Base-by-base conservation (phyloP, 1,139 yeast genomes). In the Pichia sp. region DNA sequence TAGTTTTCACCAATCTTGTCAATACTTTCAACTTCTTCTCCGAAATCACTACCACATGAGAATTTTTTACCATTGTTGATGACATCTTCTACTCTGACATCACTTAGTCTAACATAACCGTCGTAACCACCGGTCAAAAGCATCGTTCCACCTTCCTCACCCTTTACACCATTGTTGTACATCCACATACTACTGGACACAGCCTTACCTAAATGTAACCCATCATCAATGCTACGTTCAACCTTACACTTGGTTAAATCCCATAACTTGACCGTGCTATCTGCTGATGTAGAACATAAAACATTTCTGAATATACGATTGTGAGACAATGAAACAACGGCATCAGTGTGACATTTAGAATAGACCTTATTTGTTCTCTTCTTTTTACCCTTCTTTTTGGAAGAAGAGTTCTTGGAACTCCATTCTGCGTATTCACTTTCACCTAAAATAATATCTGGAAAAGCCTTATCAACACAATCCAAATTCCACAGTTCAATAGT, bases 401-500 rank as follows among this genome's bases (percentile, higher is more conserved):
- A 64, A 42, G 56, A 56, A 29, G 48, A 50, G n/a, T 38, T 38
- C 38, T 39, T 50, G 6, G 49, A 27, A 26, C 40, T 46, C 41
- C 49, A 44, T 29, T 46, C 49, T 8, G 55, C 53, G 23, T 48
- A 41, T 41, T 55, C 60, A n/a, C 81, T 79, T 60, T 85, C 95
- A 42, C 98, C 98, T 50, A 92, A 72, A 49, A 94, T 87, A 56
- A 85, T 73, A 59, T 88, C 95, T 23, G 99, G 99, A 73, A 86
- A 92, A 29, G 95, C 94, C 59, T 87, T 86, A 60, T 94, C 97
- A 38, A 90, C 74, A 52, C 83, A 81, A 64, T 92, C 98, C 57
- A 92, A 71, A 65, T 92, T 87, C 98, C 98, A 94, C 50, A 92
- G 74, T 66, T 92, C 99, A 64, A 92, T 92, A 60, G 85, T 95